phyloP scores from a whole-genome alignment of 2,329 filamentous ascomycete species.

The Apiospora sp. region DNA sequence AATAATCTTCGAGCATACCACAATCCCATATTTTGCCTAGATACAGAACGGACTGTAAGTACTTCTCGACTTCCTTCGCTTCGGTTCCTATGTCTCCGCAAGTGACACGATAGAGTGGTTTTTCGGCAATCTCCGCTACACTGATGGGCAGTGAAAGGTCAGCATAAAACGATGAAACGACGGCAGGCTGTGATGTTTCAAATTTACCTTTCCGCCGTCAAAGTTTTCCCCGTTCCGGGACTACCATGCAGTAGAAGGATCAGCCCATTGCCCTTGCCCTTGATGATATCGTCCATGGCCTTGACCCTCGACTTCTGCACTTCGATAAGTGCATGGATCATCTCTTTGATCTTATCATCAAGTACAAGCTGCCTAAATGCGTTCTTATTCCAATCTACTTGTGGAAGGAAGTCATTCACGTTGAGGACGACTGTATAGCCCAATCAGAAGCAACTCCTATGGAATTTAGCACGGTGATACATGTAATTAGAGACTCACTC shows the following conservation, averaged over 20 bases:
- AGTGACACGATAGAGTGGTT: slow-evolving; percentile 47
- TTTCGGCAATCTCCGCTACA: slow-evolving; percentile 46
- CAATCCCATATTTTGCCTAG: slow-evolving; percentile 44
- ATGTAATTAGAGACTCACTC: background rate
- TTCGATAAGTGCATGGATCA: slow-evolving; percentile 23
- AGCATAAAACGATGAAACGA: background rate
- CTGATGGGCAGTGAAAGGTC: slow-evolving; percentile 24
- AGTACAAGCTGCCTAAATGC: slow-evolving; percentile 23
- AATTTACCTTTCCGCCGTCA: slow-evolving; percentile 25
- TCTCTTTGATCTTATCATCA: slow-evolving; percentile 20
- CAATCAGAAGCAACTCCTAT: background rate
- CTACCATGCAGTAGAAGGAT: slow-evolving; percentile 23
- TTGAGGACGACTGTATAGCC: background rate
- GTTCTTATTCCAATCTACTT: slow-evolving; percentile 24
- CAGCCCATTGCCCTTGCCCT: slow-evolving; percentile 26
- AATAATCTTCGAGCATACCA: slow-evolving; percentile 13
- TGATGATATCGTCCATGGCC: slow-evolving; percentile 19
- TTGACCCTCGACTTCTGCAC: slow-evolving; percentile 20
- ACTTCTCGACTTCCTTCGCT: slow-evolving; percentile 42
- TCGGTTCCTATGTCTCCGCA: slow-evolving; percentile 47
- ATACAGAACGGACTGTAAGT: slow-evolving; percentile 41
- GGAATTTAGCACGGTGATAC: no score
- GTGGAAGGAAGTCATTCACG: background rate
- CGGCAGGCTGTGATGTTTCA: background rate
- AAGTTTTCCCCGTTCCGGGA: slow-evolving; percentile 25